These are phyloP conservation scores for Globisporangium yorkense DNA, from an alignment of 352 stramenopile species.

Conservation along the genomic window DNA sequence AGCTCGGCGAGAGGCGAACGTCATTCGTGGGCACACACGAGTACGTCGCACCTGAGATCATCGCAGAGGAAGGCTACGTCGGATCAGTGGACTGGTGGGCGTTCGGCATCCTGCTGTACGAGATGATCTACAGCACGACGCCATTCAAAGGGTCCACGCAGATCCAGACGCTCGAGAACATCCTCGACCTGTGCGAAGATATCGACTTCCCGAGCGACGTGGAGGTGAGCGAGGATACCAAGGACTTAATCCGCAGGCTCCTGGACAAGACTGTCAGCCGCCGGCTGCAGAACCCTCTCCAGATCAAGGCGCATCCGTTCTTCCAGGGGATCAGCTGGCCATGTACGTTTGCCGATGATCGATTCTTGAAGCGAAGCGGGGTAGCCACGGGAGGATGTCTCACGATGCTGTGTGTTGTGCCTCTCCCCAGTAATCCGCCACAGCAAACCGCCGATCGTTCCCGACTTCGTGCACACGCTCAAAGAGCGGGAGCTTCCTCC, in stretches of 20 bases:
- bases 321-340: slow-evolving; percentile 89
- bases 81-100: slow-evolving; percentile 67
- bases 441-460: slow-evolving; percentile 33
- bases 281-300: slow-evolving; percentile 85
- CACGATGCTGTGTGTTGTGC: neutral
- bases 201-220: slow-evolving; percentile 60
- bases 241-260: slow-evolving; percentile 65
- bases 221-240: slow-evolving; percentile 38
- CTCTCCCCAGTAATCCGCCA: slow-evolving; percentile 32
- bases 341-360: slow-evolving; percentile 26
- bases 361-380: neutral
- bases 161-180: slow-evolving; percentile 43
- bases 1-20: slow-evolving; percentile 23
- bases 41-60: slow-evolving; percentile 61
- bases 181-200: slow-evolving; percentile 36
- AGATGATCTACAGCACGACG: slow-evolving; percentile 50
- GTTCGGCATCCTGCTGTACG: slow-evolving; percentile 56
- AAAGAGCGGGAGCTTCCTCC: slow-evolving; percentile 19
- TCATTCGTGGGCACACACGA: slow-evolving; percentile 63
- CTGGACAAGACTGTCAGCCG: slow-evolving; percentile 24
- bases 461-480: slow-evolving; percentile 31
- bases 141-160: slow-evolving; percentile 42
- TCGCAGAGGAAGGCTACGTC: slow-evolving; percentile 50
- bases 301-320: slow-evolving; percentile 92
- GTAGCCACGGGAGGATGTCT: neutral